Percentiles rank a stretch among this genome's conserved stretches.
Conservation (phyloP, 176 grass and related monocot genomes). For the Rhynchospora pubera region DNA sequence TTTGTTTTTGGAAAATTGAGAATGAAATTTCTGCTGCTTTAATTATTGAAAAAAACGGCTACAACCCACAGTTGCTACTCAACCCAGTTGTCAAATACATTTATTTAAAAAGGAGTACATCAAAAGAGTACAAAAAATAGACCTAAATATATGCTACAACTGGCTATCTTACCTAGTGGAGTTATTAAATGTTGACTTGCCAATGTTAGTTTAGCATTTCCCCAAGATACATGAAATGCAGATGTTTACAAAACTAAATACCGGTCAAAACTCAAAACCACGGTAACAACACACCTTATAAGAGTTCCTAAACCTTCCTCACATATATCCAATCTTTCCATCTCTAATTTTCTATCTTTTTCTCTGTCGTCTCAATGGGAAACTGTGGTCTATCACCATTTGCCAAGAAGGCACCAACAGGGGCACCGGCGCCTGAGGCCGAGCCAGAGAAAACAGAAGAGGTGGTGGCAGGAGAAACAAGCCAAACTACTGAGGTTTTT, state of each 20-base stretch:
- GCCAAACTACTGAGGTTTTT: slow-evolving; percentile 4
- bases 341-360: not conserved
- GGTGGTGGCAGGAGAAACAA: slow-evolving; percentile 5
- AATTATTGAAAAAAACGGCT: not conserved
- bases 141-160: not conserved
- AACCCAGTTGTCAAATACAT: not conserved
- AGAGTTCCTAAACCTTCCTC: slow-evolving; percentile 6
- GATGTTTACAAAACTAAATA: not conserved
- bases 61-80: not conserved
- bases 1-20: not conserved
- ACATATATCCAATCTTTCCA: not conserved
- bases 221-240: not conserved
- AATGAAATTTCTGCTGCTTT: not conserved
- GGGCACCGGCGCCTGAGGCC: not conserved
- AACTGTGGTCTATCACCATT: slow-evolving; percentile 11
- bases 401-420: not conserved
- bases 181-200: slow-evolving; percentile 10
- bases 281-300: not conserved
- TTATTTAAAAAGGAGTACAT: not conserved
- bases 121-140: not conserved
- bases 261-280: slow-evolving; percentile 11
- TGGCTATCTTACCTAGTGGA: not conserved
- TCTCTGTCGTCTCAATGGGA: not conserved
- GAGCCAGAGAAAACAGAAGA: not conserved
- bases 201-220: not conserved